Evolutionary conservation across 331 rosid genomes (phyloP).

Genomic region (Malus hybrid): DNA sequence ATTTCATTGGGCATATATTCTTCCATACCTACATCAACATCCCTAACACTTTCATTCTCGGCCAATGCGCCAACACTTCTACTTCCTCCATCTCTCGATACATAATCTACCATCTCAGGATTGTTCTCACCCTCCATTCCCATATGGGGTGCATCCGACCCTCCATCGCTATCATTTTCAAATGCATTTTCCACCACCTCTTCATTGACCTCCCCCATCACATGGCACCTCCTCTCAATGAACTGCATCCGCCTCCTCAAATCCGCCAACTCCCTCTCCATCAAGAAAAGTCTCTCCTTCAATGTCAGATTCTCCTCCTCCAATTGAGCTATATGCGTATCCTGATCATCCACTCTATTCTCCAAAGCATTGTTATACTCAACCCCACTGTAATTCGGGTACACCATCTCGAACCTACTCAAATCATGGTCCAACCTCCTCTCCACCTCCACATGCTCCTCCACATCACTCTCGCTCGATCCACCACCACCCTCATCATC

Average conservation of each 20-base stretch:
- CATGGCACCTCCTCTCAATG: slow-evolving; percentile 35
- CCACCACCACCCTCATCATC: slow-evolving; percentile 70
- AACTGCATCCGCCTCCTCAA: slow-evolving; percentile 46
- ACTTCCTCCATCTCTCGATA: slow-evolving; percentile 13
- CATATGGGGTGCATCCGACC: slow-evolving; percentile 18
- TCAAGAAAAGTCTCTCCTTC: slow-evolving; percentile 56
- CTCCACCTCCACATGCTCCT: slow-evolving; percentile 91
- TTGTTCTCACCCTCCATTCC: slow-evolving; percentile 3
- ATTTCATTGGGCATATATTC: background rate
- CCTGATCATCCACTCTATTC: slow-evolving; percentile 93
- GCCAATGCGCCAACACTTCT: background rate
- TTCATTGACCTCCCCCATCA: slow-evolving; percentile 24
- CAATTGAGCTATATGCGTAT: slow-evolving; percentile 62
- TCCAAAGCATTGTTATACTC: slow-evolving; percentile 20
- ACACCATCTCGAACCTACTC: slow-evolving; percentile 90
- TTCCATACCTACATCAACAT: slow-evolving; percentile 1
- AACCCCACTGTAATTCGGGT: slow-evolving; percentile 63
- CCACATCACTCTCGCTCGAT: slow-evolving; percentile 80
- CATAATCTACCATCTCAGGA: slow-evolving; percentile 10
- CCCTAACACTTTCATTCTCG: slow-evolving; percentile 8
- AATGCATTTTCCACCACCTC: slow-evolving; percentile 34
- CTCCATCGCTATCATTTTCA: slow-evolving; percentile 46
- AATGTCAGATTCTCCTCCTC: slow-evolving; percentile 60
- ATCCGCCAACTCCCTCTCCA: slow-evolving; percentile 65
- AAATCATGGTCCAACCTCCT: slow-evolving; percentile 87